These are phyloP conservation scores for Daphne laureola DNA, from an alignment of 441 rosid species.

Conservation along the genomic window DNA sequence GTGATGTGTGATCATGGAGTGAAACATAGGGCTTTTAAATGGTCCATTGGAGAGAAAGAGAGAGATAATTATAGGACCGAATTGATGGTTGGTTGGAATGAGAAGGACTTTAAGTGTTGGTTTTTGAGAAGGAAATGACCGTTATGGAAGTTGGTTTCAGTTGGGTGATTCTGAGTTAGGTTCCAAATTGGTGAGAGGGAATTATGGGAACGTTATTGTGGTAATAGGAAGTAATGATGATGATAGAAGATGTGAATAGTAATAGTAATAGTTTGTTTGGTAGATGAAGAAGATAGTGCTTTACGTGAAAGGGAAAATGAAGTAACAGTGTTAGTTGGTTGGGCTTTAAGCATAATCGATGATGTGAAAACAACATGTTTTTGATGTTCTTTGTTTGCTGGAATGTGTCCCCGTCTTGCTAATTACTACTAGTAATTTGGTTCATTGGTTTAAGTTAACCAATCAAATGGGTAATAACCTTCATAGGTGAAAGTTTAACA, in stretches of 20 bases:
- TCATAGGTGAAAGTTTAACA: too few relatives aligned
- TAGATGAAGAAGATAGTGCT: conserved; percentile 28
- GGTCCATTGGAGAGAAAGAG: not conserved
- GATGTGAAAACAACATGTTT: not conserved
- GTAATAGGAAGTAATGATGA: not conserved
- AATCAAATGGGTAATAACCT: too few relatives aligned
- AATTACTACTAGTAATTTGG: too few relatives aligned
- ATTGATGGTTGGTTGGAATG: conserved; percentile 26
- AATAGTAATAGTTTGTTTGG: not conserved
- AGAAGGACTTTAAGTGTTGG: conserved; percentile 22
- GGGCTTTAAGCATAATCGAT: conserved; percentile 63
- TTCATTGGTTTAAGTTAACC: too few relatives aligned
- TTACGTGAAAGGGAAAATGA: conserved; percentile 45
- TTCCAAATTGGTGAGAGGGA: conserved; percentile 23
- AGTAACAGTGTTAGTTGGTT: conserved; percentile 20
- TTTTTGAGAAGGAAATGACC: conserved; percentile 10
- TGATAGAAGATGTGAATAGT: not conserved
- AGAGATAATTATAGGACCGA: conserved; percentile 13
- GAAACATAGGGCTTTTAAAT: conserved; percentile 6
- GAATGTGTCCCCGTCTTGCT: too few relatives aligned
- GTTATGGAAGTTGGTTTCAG: conserved; percentile 27
- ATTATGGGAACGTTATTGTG: not conserved
- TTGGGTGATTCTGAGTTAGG: conserved; percentile 24
- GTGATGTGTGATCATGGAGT: not conserved
- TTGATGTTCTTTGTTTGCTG: too few relatives aligned